These are phyloP conservation scores for Aureobasidium sp. DNA, from an alignment of 2,329 filamentous ascomycete species.

Conservation along the genomic window DNA sequence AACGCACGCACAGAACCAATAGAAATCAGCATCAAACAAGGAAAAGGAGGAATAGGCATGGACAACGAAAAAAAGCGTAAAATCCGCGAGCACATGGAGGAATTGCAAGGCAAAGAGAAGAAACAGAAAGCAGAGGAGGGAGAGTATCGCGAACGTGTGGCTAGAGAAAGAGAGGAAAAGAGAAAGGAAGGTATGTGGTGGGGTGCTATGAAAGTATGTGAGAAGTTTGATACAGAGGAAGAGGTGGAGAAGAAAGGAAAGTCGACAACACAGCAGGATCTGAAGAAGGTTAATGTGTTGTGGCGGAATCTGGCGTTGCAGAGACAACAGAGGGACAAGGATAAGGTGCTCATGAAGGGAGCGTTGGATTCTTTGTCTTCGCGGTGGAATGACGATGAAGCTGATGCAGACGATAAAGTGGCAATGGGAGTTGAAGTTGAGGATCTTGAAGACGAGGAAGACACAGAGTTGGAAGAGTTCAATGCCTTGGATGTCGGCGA, in stretches of 20 bases:
- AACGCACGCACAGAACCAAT: slow-evolving; percentile 61
- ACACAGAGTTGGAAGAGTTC: slow-evolving; percentile 72
- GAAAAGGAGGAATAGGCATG: slow-evolving; percentile 72
- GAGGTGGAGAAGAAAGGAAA: slow-evolving; percentile 15
- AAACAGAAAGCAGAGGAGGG: slow-evolving; percentile 54
- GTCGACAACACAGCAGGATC: not conserved
- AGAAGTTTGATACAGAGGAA: slow-evolving; percentile 59
- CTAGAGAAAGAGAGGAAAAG: slow-evolving; percentile 59
- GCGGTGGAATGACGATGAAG: slow-evolving; percentile 46
- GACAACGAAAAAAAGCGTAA: slow-evolving; percentile 78
- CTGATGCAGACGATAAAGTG: slow-evolving; percentile 62
- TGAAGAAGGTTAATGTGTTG: slow-evolving; percentile 55
- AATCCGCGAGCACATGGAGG: slow-evolving; percentile 46
- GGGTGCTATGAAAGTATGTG: slow-evolving; percentile 74
- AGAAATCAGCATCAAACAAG: slow-evolving; percentile 65
- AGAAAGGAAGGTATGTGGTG: slow-evolving; percentile 60
- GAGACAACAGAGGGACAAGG: slow-evolving; percentile 61
- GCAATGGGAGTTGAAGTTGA: slow-evolving; percentile 59
- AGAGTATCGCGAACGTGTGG: slow-evolving; percentile 65
- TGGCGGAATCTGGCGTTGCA: slow-evolving; percentile 68
- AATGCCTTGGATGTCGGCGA: slow-evolving; percentile 59
- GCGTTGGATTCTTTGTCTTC: slow-evolving; percentile 55
- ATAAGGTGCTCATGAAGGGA: slow-evolving; percentile 55
- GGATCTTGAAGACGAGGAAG: slow-evolving; percentile 57
- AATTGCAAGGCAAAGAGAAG: slow-evolving; percentile 43